Percentiles rank a stretch among this genome's conserved stretches.
phyloP scores from a whole-genome alignment of 2,329 filamentous ascomycete species.

The Sporothrix inflata region DNA sequence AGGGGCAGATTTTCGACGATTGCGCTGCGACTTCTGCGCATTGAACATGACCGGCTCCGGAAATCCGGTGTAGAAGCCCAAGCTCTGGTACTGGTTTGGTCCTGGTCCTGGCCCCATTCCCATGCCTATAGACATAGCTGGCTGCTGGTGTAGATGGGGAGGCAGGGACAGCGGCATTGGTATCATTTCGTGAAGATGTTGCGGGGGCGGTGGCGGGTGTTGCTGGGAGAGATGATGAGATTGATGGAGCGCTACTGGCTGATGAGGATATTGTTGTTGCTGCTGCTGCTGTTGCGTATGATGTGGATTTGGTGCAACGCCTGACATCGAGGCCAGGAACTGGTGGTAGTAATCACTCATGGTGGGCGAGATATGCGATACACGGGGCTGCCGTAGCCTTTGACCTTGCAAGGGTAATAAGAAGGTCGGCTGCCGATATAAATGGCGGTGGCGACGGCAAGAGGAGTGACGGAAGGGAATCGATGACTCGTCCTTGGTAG shows the following conservation, averaged over 20 bases:
- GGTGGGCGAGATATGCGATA: neutral
- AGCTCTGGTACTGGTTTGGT: slow-evolving; percentile 50
- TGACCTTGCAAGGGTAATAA: neutral
- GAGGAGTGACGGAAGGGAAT: neutral
- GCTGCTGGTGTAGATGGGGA: slow-evolving; percentile 37
- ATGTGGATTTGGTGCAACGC: slow-evolving; percentile 39
- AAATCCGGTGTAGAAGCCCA: slow-evolving; percentile 56
- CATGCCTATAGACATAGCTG: slow-evolving; percentile 39
- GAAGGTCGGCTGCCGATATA: neutral
- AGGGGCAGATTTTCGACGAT: slow-evolving; percentile 55
- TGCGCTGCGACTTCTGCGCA: slow-evolving; percentile 52
- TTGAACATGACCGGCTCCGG: slow-evolving; percentile 54
- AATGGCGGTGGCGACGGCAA: neutral
- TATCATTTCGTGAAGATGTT: slow-evolving; percentile 41
- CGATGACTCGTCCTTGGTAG: neutral
- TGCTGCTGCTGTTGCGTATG: slow-evolving; percentile 22
- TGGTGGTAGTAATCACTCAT: slow-evolving; percentile 63
- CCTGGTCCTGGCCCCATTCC: slow-evolving; percentile 39
- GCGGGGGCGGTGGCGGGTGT: slow-evolving; percentile 35
- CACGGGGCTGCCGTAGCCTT: neutral
- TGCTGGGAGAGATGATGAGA: slow-evolving; percentile 10
- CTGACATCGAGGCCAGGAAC: slow-evolving; percentile 58
- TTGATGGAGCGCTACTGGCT: slow-evolving; percentile 3
- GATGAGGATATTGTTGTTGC: slow-evolving; percentile 16
- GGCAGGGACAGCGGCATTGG: slow-evolving; percentile 27